These are phyloP conservation scores for Rhodotorula sp. DNA, from an alignment of 1,284 basidiomycete genomes.

Conservation along the genomic window DNA sequence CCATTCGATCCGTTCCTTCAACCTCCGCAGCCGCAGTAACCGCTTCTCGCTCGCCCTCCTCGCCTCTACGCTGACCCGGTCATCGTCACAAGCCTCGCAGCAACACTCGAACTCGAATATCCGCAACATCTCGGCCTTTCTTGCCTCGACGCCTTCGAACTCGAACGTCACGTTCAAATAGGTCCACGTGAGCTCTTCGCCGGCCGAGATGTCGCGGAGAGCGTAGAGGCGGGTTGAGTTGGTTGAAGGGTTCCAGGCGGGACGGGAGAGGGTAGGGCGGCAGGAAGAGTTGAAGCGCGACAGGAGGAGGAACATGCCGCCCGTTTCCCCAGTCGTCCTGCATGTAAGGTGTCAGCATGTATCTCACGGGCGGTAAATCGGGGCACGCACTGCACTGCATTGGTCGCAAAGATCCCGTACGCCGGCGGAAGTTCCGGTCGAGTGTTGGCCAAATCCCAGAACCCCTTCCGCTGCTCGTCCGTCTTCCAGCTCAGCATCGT, in stretches of 20 bases:
- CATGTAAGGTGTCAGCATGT: not conserved
- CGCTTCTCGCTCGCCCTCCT: slow-evolving; percentile 13
- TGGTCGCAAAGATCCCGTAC: slow-evolving; percentile 42
- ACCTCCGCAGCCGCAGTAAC: slow-evolving; percentile 20
- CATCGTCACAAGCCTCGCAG: slow-evolving; percentile 23
- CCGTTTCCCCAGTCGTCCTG: slow-evolving; percentile 32
- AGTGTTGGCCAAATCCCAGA: slow-evolving; percentile 40
- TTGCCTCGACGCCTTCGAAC: slow-evolving; percentile 21
- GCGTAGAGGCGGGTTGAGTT: slow-evolving; percentile 24
- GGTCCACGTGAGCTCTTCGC: slow-evolving; percentile 38
- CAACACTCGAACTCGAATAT: slow-evolving; percentile 41
- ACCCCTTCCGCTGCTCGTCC: slow-evolving; percentile 18
- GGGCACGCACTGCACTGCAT: slow-evolving; percentile 35
- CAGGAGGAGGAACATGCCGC: slow-evolving; percentile 40
- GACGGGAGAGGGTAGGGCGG: slow-evolving; percentile 38
- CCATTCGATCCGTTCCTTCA: slow-evolving; percentile 18
- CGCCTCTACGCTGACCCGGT: not conserved
- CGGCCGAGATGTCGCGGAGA: slow-evolving; percentile 31
- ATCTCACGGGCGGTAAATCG: too few species aligned
- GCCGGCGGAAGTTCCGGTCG: slow-evolving; percentile 32
- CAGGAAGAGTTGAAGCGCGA: slow-evolving; percentile 42
- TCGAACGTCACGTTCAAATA: slow-evolving; percentile 33
- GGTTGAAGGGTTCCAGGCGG: slow-evolving; percentile 29
- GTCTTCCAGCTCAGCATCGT: slow-evolving; percentile 19
- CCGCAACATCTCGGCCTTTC: slow-evolving; percentile 35